phyloP scores from a whole-genome alignment of 768 basidiomycete species.

The Xanthoconium stramineum region DNA sequence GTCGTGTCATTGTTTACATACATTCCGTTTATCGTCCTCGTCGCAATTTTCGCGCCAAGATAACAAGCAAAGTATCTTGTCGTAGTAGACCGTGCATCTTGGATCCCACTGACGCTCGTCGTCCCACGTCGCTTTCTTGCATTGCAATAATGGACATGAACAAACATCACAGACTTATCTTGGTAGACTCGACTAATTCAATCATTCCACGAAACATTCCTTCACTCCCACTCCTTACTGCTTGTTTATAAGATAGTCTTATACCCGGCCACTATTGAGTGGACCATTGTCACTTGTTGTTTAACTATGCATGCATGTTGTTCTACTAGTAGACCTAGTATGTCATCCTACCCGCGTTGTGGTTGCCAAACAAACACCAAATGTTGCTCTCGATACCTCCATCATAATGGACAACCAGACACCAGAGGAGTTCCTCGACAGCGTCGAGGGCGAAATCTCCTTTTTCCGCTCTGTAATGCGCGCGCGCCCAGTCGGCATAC shows the following conservation, averaged over 20 bases:
- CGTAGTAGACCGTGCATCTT: conserved; percentile 10
- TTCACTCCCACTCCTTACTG: conserved; percentile 24
- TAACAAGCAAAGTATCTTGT: conserved; percentile 17
- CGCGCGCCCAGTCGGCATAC: conserved; percentile 77
- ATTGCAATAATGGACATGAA: conserved; percentile 22
- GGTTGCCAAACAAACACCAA: conserved; percentile 23
- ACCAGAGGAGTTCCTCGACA: conserved; percentile 52
- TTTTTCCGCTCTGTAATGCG: conserved; percentile 83
- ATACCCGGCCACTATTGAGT: conserved; percentile 23
- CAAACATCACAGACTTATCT: conserved; percentile 11
- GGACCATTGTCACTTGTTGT: conserved; percentile 16
- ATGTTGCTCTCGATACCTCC: neutral
- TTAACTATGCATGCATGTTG: conserved; percentile 20
- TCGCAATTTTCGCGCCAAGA: conserved; percentile 58
- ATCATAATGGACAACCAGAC: conserved; percentile 29
- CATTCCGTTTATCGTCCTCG: conserved; percentile 72
- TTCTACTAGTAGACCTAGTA: conserved; percentile 14
- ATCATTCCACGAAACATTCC: conserved; percentile 15
- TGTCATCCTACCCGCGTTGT: conserved; percentile 4
- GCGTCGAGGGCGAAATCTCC: conserved; percentile 78
- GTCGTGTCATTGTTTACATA: conserved; percentile 68
- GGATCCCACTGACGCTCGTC: conserved; percentile 1
- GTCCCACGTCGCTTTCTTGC: conserved; percentile 20
- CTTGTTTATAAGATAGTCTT: conserved; percentile 26
- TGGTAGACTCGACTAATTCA: conserved; percentile 15